A percentile compares a stretch with the other conserved stretches of the same genome.
Evolutionary conservation across 257 asterid genomes (phyloP).

Genomic region (Solanum tarijense): DNA sequence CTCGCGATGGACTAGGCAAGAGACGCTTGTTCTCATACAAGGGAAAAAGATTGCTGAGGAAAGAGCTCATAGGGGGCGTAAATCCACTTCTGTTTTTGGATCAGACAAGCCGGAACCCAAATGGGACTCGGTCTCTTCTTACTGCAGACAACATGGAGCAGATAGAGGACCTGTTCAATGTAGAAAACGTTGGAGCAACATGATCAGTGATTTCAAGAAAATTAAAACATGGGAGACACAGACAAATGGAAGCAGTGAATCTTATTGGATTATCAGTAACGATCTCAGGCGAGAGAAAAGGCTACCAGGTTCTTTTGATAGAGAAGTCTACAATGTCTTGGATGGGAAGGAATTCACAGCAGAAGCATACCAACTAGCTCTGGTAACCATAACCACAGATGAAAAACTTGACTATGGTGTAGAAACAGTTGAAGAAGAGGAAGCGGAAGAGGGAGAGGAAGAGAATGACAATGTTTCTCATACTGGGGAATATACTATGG

Average conservation of each 20-base stretch:
- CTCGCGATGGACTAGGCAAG: conserved; percentile 74
- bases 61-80: conserved; percentile 31
- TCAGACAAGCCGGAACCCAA: conserved; percentile 43
- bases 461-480: conserved; percentile 10
- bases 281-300: conserved; percentile 50
- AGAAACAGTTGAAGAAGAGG: conserved; percentile 2
- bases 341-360: conserved; percentile 27
- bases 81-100: conserved; percentile 21
- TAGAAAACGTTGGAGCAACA: conserved; percentile 78
- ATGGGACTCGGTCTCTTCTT: conserved; percentile 57
- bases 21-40: conserved; percentile 56
- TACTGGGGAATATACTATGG: not conserved
- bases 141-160: conserved; percentile 54
- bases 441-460: conserved; percentile 26
- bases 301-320: conserved; percentile 57
- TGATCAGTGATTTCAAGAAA: conserved; percentile 72
- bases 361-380: conserved; percentile 25
- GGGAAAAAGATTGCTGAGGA: conserved; percentile 57
- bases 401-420: conserved; percentile 16
- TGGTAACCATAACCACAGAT: conserved; percentile 22
- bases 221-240: conserved; percentile 48
- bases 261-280: conserved; percentile 65
- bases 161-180: conserved; percentile 67
- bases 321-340: conserved; percentile 45
- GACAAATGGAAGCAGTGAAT: conserved; percentile 14